A percentile compares a stretch with the other conserved stretches of the same genome.
Conservation (phyloP, 495 filamentous ascomycete genomes). For the Penicillium alfredii region DNA sequence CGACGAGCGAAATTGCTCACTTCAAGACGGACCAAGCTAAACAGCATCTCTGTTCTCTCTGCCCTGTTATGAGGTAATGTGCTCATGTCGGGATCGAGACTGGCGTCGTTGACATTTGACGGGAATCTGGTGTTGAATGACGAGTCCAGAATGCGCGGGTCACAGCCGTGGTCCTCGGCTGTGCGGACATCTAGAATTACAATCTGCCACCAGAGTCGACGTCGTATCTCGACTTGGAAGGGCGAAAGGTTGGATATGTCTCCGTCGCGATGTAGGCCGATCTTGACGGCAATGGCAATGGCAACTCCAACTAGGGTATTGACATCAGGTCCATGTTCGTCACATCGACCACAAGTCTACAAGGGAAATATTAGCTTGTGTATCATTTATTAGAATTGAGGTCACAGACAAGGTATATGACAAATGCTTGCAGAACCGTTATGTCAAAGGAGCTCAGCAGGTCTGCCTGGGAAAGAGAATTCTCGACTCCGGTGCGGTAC, state of each 20-base stretch:
- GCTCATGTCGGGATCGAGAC: slow-evolving; percentile 55
- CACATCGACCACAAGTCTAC: background rate
- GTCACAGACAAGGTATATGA: slow-evolving; percentile 62
- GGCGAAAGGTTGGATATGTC: slow-evolving; percentile 53
- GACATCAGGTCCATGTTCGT: slow-evolving; percentile 37
- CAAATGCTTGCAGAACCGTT: slow-evolving; percentile 62
- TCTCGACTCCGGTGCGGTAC: slow-evolving; percentile 66
- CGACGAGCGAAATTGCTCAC: slow-evolving; percentile 35
- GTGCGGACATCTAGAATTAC: slow-evolving; percentile 58
- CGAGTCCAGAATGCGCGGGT: slow-evolving; percentile 56
- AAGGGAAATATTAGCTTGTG: slow-evolving; percentile 43
- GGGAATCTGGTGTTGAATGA: slow-evolving; percentile 59
- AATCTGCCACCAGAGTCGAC: slow-evolving; percentile 69
- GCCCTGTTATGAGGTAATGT: slow-evolving; percentile 43
- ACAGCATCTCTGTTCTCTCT: slow-evolving; percentile 69
- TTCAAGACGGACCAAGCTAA: slow-evolving; percentile 58
- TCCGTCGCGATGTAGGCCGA: slow-evolving; percentile 50
- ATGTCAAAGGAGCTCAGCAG: slow-evolving; percentile 61
- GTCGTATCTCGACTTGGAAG: slow-evolving; percentile 63
- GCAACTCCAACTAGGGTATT: slow-evolving; percentile 56
- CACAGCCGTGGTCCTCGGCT: slow-evolving; percentile 62
- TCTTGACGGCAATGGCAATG: slow-evolving; percentile 61
- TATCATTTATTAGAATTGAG: too few species aligned
- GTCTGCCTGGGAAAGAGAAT: slow-evolving; percentile 57
- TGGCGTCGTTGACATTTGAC: slow-evolving; percentile 63